Base-by-base conservation (phyloP, 1,284 basidiomycete genomes). In the Mycosarcoma mackinlayi region DNA sequence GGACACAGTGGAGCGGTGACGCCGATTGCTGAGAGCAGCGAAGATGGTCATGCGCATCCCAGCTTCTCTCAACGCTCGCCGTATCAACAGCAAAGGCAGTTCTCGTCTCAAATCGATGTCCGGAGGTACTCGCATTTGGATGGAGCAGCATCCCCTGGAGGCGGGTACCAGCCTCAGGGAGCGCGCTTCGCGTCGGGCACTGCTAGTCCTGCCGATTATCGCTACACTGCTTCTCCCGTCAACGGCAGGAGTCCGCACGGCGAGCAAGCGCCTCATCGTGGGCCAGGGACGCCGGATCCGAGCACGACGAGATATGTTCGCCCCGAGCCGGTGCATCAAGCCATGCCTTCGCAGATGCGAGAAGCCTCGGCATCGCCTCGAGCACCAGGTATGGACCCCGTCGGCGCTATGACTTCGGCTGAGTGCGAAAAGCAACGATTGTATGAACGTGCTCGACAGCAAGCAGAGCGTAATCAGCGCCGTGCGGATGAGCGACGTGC, bases 341-440 rank as follows among this genome's bases (percentile, higher is more conserved):
- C 56, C 3, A 11, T 47, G 4, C 25, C 39, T 1, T 13, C 52
- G 35, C 52, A 62, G 35, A 23, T 18, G 14, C 59, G 47, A 21
- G 0, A 38, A 9, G 31, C 24, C 14, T 38, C 41, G 23, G 31
- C 58, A 8, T 39, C 38, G 4, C 27, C 16, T 11, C 38, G 30
- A 10, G 35, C 23, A 24, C 24, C 46, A 10, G 33, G 30, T 11
- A 18, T 14, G 10, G 48, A 41, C 4, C 3, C 53, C 2, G 40
- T 37, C 24, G 31, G 31, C 6, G 47, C 38, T 5, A 53, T 59
- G 51, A 69, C 38, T 14, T 64, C 67, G 8, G 78, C 78, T 0
- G 79, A 81, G 46, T 45, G 55, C 6, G 79, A 81, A 28, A 81
- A 81, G 66, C 62, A 73, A 52, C 60, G 69, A 3, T 68, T 81